phyloP scores from a whole-genome alignment of 2,329 filamentous ascomycete species.

The Cercospora sp. region DNA sequence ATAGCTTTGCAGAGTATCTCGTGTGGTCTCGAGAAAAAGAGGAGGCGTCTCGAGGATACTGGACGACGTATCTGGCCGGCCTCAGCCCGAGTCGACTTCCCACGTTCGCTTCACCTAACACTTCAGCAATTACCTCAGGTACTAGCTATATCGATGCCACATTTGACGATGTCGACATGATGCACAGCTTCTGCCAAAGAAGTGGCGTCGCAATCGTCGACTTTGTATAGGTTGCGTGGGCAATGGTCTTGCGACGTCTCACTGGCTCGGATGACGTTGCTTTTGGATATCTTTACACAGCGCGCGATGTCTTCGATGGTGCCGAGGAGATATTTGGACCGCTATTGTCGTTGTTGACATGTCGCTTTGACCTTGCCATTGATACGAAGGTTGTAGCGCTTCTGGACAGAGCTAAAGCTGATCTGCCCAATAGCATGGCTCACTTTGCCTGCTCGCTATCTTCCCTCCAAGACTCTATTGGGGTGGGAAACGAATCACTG shows the following conservation, averaged over 20 bases:
- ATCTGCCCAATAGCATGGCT: not conserved
- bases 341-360: not conserved
- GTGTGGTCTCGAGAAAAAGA: not conserved
- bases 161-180: not conserved
- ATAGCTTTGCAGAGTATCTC: not conserved
- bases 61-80: not conserved
- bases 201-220: not conserved
- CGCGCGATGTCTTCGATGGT: not conserved
- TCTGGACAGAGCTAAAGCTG: not conserved
- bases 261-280: not conserved
- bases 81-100: not conserved
- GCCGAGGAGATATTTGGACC: not conserved
- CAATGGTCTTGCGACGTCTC: not conserved
- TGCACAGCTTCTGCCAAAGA: not conserved
- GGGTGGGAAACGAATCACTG: not conserved
- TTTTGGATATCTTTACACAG: not conserved
- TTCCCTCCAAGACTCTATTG: not conserved
- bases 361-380: not conserved
- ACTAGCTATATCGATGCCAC: not conserved
- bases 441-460: not conserved
- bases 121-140: not conserved
- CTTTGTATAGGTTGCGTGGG: not conserved
- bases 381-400: not conserved
- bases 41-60: not conserved
- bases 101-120: not conserved